Base-by-base conservation (phyloP, 805 yeast species). In the Pichia rugopelliculosa region DNA sequence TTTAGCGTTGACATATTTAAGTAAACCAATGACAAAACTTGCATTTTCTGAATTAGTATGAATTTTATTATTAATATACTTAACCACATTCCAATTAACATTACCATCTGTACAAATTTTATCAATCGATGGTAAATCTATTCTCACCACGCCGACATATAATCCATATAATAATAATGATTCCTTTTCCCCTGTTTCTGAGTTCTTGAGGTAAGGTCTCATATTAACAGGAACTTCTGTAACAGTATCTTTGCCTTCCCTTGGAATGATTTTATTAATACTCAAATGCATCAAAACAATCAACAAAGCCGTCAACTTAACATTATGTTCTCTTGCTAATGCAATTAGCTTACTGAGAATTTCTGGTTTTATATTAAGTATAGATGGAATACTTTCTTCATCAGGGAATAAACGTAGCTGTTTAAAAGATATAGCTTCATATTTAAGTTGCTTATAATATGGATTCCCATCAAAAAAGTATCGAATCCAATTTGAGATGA, bases 151-250 rank as follows among this genome's bases (percentile, higher is more conserved):
- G 25, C 59, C 50, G 47, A 59, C 44, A 36, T 41, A 56, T 18
- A 59, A 20, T 1, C 61, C 60, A 43, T 56, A 51, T 12, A 36
- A 30, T 1, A 48, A 56, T 6, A 33, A 22, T 6, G 41, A 37
- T 11, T 38, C 44, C n/a, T 48, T 17, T 17, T 39, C 15, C 7
- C 25, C 30, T 1, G 38, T 48, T 15, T 36, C 33, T 15, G 41
- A 36, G 4, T 6, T 17, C 12, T 54, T 33, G 11, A 52, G 48
- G 1, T 27, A n/a, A 1, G 33, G 8, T 41, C 66, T 53, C 4
- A 56, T 38, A 41, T 60, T 53, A 4, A 49, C 55, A 4, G 66
- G 64, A 36, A 61, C 44, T 0, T 40, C 6, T 1, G 46, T 50
- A 4, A 10, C 4, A 0, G 56, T 49, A 37, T 55, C 57, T 10